These are phyloP conservation scores for Penicillium parvum DNA, from an alignment of 495 filamentous ascomycete species.

Conservation along the genomic window DNA sequence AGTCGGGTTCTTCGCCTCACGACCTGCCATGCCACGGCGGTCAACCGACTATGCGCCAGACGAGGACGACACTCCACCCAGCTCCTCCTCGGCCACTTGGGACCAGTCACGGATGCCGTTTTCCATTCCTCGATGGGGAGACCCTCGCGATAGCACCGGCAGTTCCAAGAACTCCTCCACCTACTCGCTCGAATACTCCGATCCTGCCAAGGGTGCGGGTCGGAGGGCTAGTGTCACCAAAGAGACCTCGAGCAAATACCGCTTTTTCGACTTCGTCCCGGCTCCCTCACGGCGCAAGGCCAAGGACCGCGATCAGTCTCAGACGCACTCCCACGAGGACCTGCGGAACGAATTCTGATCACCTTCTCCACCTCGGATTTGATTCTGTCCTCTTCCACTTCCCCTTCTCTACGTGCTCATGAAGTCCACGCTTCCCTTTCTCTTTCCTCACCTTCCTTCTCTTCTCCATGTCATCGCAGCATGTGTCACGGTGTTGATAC, in stretches of 20 bases:
- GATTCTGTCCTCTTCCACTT: slow-evolving; percentile 8
- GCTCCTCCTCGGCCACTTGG: slow-evolving; percentile 50
- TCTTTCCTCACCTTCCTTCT: slow-evolving; percentile 17
- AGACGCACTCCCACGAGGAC: slow-evolving; percentile 38
- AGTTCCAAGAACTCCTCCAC: slow-evolving; percentile 48
- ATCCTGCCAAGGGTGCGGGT: slow-evolving; percentile 35
- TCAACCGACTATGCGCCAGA: slow-evolving; percentile 40
- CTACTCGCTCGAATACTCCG: slow-evolving; percentile 43
- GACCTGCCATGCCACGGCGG: slow-evolving; percentile 38
- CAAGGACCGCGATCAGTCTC: slow-evolving; percentile 40
- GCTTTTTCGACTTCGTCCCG: slow-evolving; percentile 46
- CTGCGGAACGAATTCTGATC: slow-evolving; percentile 35
- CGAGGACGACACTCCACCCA: slow-evolving; percentile 48
- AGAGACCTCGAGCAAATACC: slow-evolving; percentile 45
- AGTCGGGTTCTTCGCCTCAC: slow-evolving; percentile 40
- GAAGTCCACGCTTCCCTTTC: slow-evolving; percentile 32
- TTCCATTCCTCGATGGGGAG: slow-evolving; percentile 41
- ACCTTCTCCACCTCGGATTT: slow-evolving; percentile 4
- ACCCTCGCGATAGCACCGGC: slow-evolving; percentile 43
- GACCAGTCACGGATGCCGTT: slow-evolving; percentile 42
- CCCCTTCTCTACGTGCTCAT: slow-evolving; percentile 30
- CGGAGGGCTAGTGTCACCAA: slow-evolving; percentile 42
- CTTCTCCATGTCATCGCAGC: slow-evolving; percentile 26
- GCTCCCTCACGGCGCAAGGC: slow-evolving; percentile 41
- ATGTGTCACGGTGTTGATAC: slow-evolving; percentile 51